Evolutionary conservation across 2,329 filamentous ascomycete species (phyloP).

Genomic region (Xylariaceae sp.): DNA sequence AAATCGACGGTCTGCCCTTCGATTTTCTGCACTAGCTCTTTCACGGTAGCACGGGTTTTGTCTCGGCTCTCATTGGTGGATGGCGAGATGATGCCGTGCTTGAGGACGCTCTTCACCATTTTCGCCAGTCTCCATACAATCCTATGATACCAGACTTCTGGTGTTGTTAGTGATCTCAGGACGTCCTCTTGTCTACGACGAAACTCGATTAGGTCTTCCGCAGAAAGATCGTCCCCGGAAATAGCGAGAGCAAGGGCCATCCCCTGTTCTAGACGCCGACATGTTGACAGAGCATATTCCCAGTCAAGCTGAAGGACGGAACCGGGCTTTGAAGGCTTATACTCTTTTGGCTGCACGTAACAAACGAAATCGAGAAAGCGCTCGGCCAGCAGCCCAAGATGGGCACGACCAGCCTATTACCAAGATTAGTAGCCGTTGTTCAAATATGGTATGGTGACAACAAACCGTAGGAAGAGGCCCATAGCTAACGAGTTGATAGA

Average conservation of each 20-base stretch:
- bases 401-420: slow-evolving; percentile 50
- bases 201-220: background rate
- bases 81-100: slow-evolving; percentile 6
- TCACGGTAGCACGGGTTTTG: slow-evolving; percentile 1
- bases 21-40: slow-evolving; percentile 8
- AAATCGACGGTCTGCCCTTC: slow-evolving; percentile 25
- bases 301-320: slow-evolving; percentile 46
- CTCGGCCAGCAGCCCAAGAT: slow-evolving; percentile 53
- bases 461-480: slow-evolving; percentile 56
- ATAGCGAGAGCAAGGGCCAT: slow-evolving; percentile 16
- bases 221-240: background rate
- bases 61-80: slow-evolving; percentile 13
- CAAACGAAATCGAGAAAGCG: slow-evolving; percentile 53
- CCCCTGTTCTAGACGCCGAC: slow-evolving; percentile 12
- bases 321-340: slow-evolving; percentile 49
- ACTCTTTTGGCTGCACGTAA: slow-evolving; percentile 52
- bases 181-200: background rate
- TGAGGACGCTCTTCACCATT: slow-evolving; percentile 20
- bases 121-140: slow-evolving; percentile 22
- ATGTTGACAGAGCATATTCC: slow-evolving; percentile 46
- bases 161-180: slow-evolving; percentile 14
- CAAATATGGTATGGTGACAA: slow-evolving; percentile 1
- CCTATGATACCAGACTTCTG: slow-evolving; percentile 28
- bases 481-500: slow-evolving; percentile 50
- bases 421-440: background rate